A percentile compares a stretch with the other conserved stretches of the same genome.
These are phyloP conservation scores for Kluyveromyces sp. DNA, from an alignment of 1,139 yeast genomes.

Conservation along the genomic window DNA sequence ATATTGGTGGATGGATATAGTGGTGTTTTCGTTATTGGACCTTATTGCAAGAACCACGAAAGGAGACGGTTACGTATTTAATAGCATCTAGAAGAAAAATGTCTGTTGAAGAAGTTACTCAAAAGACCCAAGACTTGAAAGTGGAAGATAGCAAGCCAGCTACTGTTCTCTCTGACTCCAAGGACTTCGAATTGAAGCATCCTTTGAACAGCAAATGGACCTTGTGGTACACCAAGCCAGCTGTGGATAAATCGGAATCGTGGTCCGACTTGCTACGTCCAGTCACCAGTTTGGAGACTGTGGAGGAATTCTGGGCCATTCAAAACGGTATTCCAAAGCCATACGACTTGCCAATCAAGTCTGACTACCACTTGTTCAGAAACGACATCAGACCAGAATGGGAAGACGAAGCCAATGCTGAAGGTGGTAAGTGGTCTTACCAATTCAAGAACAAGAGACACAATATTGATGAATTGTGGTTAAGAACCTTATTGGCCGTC, in stretches of 20 bases:
- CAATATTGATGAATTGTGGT: constrained; percentile 87
- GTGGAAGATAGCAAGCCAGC: constrained; percentile 20
- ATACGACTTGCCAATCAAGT: constrained; percentile 79
- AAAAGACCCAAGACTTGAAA: constrained; percentile 26
- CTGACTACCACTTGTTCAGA: constrained; percentile 94
- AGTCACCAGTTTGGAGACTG: constrained; percentile 83
- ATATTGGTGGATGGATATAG: too few relatives aligned
- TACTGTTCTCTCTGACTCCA: constrained; percentile 25
- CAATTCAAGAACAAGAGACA: constrained; percentile 58
- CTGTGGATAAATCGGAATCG: constrained; percentile 67
- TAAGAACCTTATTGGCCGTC: constrained; percentile 79
- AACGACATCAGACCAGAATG: constrained; percentile 96
- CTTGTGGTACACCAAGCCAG: constrained; percentile 95
- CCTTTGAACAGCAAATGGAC: constrained; percentile 94
- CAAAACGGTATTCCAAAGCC: constrained; percentile 92
- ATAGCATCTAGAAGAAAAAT: constrained; percentile 8
- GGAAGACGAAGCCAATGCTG: constrained; percentile 85
- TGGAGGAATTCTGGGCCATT: constrained; percentile 98
- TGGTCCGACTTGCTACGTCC: constrained; percentile 95
- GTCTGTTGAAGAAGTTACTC: constrained; percentile 32
- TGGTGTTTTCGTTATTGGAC: too few relatives aligned
- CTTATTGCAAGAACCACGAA: too few relatives aligned
- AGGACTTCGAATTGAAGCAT: constrained; percentile 45
- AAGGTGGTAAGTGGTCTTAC: constrained; percentile 94
- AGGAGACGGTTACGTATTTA: too few relatives aligned